Base-by-base conservation (phyloP, 1,284 basidiomycete species). In the Ganoderma meredithae region DNA sequence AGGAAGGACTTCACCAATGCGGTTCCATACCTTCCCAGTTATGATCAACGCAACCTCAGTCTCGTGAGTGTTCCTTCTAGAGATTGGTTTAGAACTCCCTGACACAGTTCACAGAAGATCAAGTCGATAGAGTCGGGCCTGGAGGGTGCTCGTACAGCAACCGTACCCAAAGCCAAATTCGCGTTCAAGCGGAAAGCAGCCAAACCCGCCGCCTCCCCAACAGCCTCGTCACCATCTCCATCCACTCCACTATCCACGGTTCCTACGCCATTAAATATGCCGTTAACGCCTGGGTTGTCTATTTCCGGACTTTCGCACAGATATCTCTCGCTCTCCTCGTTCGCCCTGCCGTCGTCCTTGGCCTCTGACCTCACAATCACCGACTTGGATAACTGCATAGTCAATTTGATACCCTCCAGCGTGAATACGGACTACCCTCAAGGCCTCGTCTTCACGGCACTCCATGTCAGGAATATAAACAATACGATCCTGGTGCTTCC, bases 41-140 rank as follows among this genome's bases (percentile, higher is more conserved):
- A 93, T 76, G 92, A 94, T 77, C 92, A 92, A 75, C 83, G 89
- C 68, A 88, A 88, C 72, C 92, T 85, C 74, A 90, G 92, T 73
- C 78, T 82, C 72, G 93, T 94, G 72, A 69, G 89, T 83, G 31
- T 55, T 31, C 9, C 22, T 5, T 19, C 27, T 36, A 25, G 25
- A 49, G 31, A 93, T 60, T 36, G 9, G 76, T 91, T 19, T 90
- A 1, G 9, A 22, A 47, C 44, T 47, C 9, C 13, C 41, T 27
- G 7, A 55, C 17, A 12, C 31, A 2, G 31, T 22, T 25, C 22
- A 15, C 13, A 82, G 65, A 77, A 79, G 12, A 70, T 94, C 2
- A 85, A 89, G 61, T 80, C 82, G 0, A 25, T 74, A 8, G 75
- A 76, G 58, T 49, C 62, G 36, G 61, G 66, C 36, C 36, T 76